phyloP scores from a whole-genome alignment of 169 alveolate genomes.

The Eimeria brunetti region DNA sequence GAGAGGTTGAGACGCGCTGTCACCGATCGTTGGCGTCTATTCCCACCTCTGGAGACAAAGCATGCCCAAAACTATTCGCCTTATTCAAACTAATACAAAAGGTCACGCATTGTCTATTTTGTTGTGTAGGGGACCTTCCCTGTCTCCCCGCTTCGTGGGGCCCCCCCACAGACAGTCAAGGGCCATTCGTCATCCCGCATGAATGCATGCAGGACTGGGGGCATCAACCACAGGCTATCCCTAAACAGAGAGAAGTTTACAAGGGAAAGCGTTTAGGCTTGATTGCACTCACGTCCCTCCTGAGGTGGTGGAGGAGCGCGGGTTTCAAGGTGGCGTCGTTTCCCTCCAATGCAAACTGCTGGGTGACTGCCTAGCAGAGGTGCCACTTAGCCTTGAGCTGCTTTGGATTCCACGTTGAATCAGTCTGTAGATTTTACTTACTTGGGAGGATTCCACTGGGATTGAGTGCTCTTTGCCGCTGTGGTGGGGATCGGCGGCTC shows the following conservation, averaged over 20 bases:
- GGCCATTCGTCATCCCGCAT: slow-evolving; percentile 27
- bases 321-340: neutral
- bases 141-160: neutral
- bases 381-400: neutral
- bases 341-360: neutral
- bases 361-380: slow-evolving; percentile 8
- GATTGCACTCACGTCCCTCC: slow-evolving; percentile 21
- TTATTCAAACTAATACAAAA: slow-evolving; percentile 15
- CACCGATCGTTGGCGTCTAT: neutral
- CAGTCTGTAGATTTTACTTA: neutral
- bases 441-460: neutral
- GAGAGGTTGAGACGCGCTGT: slow-evolving; percentile 2
- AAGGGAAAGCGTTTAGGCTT: neutral
- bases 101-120: neutral
- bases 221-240: neutral
- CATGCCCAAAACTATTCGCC: neutral
- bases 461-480: neutral
- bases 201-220: slow-evolving; percentile 3
- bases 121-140: neutral
- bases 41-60: neutral
- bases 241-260: neutral
- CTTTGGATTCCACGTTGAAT: neutral
- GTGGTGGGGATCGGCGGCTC: neutral
- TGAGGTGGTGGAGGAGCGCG: slow-evolving; percentile 10
- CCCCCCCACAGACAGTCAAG: slow-evolving; percentile 37